These are phyloP conservation scores for Botrytis paeoniae DNA, from an alignment of 2,329 filamentous ascomycete genomes.

Conservation along the genomic window DNA sequence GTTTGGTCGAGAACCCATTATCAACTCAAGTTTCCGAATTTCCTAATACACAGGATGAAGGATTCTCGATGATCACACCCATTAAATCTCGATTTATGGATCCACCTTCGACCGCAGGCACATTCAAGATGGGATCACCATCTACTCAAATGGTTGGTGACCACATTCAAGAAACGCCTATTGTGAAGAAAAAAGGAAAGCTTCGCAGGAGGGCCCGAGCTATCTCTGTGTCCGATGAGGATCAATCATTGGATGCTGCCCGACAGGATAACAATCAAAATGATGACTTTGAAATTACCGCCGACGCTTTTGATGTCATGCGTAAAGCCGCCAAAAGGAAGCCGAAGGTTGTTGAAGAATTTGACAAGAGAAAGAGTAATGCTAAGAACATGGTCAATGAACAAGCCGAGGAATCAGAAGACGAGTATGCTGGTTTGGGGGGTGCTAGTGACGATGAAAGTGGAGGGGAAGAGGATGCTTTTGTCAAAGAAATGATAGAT, in stretches of 20 bases:
- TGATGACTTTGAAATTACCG: conserved; percentile 41
- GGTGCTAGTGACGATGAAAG: conserved; percentile 85
- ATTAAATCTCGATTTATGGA: conserved; percentile 65
- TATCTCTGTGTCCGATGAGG: conserved; percentile 43
- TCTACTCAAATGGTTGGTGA: conserved; percentile 32
- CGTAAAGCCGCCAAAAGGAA: conserved; percentile 61
- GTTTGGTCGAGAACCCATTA: conserved; percentile 45
- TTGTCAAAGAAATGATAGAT: conserved; percentile 85
- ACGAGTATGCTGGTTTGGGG: conserved; percentile 93
- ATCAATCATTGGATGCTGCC: conserved; percentile 28
- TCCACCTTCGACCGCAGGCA: conserved; percentile 66
- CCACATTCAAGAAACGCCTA: conserved; percentile 59
- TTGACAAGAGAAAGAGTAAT: conserved; percentile 82
- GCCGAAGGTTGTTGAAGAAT: conserved; percentile 48
- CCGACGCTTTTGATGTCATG: conserved; percentile 52
- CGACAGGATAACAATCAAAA: conserved; percentile 28
- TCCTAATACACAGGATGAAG: conserved; percentile 77
- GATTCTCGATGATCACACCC: conserved; percentile 71
- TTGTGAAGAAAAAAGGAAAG: conserved; percentile 59
- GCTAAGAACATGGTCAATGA: conserved; percentile 87
- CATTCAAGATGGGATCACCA: conserved; percentile 51
- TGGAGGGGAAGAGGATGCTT: conserved; percentile 69
- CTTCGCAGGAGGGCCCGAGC: conserved; percentile 47
- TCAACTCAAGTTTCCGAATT: conserved; percentile 65
- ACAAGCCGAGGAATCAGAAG: conserved; percentile 94